Base-by-base conservation (phyloP, 2,329 filamentous ascomycete species). In the Colletotrichum sp. region DNA sequence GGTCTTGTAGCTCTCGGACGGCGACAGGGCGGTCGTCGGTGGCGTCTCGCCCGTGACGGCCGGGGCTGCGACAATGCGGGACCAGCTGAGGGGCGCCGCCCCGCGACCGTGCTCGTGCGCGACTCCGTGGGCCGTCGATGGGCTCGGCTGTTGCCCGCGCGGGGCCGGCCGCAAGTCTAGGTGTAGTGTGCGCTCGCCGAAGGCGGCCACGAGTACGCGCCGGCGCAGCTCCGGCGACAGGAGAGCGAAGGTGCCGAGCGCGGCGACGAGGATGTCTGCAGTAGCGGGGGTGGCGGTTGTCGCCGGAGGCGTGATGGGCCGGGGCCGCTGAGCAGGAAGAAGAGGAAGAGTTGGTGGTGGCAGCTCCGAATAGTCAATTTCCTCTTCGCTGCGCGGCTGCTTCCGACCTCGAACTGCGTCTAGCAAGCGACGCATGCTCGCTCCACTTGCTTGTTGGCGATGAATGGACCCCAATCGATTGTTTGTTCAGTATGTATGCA, bases 151-250 rank as follows among this genome's bases (percentile, higher is more conserved):
- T 26, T 36, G 28, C 44, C 22, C 44, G 30, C 48, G 30, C 22
- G 66, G 48, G 15, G 63, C 52, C 8, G 76, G 15, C 76, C 62
- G 34, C n/a, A 82, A 72, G 70, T 81, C 81, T 77, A 82, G 77
- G 69, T 82, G 79, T 3, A 81, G 48, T 1, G 75, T 79, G 9
- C 68, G 77, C 5, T 76, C 68, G 30, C 80, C 80, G 72, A 81
- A 81, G 12, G 80, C 80, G 8, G 75, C 76, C 5, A 74, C 57
- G 16, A 81, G 68, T 63, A 85, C 81, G 76, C 80, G 80, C 64
- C 79, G 81, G 22, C 84, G 81, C 8, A 85, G 80, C 76, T 85
- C 84, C 10, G 81, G 75, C 10, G 84, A 83, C 2, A 85, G 77
- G 32, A 78, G 79, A 26, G 73, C 57, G 39, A 72, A 77, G 34